Evolutionary conservation across 2,329 filamentous ascomycete genomes (phyloP), one percentile per base, ranked within the genome.

Genomic region (Dactylonectria estremocensis): DNA sequence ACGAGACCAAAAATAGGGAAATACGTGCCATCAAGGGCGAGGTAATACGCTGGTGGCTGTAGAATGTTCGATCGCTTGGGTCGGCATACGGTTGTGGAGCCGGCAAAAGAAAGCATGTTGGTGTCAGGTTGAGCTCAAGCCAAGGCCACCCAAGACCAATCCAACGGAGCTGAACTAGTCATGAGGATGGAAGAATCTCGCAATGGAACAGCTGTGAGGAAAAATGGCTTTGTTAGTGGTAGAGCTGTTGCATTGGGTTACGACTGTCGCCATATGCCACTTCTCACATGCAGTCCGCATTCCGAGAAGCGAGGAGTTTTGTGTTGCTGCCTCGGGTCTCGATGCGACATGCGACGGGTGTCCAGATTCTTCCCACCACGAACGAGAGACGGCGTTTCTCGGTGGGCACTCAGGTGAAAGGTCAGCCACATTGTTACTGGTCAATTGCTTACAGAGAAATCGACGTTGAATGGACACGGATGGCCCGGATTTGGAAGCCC

Each of bases 401-500:
- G 69, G 71, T 74, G 69, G 61, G 53, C 43, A 45, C 35, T 22
- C n/a, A 58, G 58, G 58, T 48, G 37, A 62, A 75, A 61, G 33
- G 48, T 35, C 37, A 66, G 60, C 54, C 43, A 62, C 49, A 33
- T 49, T 33, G 1, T 24, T 18, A 74, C 74, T 74, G 72, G 72
- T 63, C 72, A 74, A 74, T 74, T 72, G 56, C 20, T 24, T 48
- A 10, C 48, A 48, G 10, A 16, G 28, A 52, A n/a, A 13, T 37
- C 28, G 37, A 46, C 20, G 16, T 37, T 64, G 16, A 56, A 40
- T 61, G 61, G 60, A 20, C 45, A 63, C 73, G 73, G 73, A 73
- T 70, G 66, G 50, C 40, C 72, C 73, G 73, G 73, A 75, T 76
- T 66, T 73, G 73, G 73, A 68, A 76, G 67, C 67, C 74, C 74